These are phyloP conservation scores for Gossypium schwendimanii DNA, from an alignment of 441 rosid genomes.

Conservation along the genomic window DNA sequence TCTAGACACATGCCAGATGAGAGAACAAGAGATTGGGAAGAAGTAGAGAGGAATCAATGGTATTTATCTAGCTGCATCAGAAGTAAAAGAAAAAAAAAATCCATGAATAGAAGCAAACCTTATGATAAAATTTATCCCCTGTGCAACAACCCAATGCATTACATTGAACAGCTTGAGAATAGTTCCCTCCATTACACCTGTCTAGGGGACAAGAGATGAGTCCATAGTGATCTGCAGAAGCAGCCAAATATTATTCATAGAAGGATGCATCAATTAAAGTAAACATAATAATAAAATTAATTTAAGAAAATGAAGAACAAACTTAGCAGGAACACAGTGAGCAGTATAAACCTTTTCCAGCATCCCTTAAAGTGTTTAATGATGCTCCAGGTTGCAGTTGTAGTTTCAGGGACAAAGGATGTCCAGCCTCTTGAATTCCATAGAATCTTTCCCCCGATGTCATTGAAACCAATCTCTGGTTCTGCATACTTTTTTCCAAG, in stretches of 20 bases:
- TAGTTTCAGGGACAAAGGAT: conserved; percentile 25
- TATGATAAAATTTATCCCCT: conserved; percentile 25
- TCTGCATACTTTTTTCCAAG: conserved; percentile 29
- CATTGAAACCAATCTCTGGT: conserved; percentile 24
- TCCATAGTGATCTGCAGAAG: conserved; percentile 34
- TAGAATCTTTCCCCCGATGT: conserved; percentile 12
- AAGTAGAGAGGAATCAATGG: too few species aligned
- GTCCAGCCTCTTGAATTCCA: conserved; percentile 22
- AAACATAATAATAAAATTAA: background rate
- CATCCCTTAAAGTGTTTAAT: conserved; percentile 23
- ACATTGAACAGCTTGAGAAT: conserved; percentile 25
- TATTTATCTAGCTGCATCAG: background rate
- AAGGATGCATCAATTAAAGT: background rate
- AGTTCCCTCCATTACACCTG: conserved; percentile 18
- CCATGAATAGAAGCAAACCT: conserved; percentile 36
- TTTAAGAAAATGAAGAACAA: conserved; percentile 12
- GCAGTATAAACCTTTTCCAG: conserved; percentile 33
- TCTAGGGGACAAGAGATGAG: conserved; percentile 22
- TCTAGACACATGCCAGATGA: too few species aligned
- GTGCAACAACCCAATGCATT: conserved; percentile 16
- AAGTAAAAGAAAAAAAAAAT: background rate
- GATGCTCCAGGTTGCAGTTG: conserved; percentile 10
- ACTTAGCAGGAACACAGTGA: background rate
- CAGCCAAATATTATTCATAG: conserved; percentile 11
- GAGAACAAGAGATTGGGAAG: too few species aligned